Percentiles rank a stretch among this genome's conserved stretches.
phyloP scores from a whole-genome alignment of 805 yeast species.

The Brettanomyces sp. region DNA sequence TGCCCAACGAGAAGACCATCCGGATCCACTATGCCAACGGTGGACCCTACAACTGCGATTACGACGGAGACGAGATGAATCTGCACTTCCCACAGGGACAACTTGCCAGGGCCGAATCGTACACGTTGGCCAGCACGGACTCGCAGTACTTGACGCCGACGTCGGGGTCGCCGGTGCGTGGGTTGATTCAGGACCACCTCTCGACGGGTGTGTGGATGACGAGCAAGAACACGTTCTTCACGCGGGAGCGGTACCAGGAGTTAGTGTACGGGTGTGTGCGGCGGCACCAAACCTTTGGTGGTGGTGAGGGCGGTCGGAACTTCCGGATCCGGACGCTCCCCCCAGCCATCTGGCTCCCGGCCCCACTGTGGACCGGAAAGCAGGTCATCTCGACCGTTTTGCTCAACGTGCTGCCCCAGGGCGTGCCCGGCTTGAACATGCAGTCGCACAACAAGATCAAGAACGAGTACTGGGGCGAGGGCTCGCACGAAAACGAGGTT shows the following conservation, averaged over 20 bases:
- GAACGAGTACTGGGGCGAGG: slow-evolving; percentile 88
- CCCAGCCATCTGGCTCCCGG: slow-evolving; percentile 83
- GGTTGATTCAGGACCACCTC: slow-evolving; percentile 97
- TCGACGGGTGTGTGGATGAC: slow-evolving; percentile 99
- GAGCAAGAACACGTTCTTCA: slow-evolving; percentile 82
- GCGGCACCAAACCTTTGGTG: slow-evolving; percentile 71
- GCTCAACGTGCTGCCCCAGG: slow-evolving; percentile 76
- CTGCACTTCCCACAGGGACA: slow-evolving; percentile 99
- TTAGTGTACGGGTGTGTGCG: slow-evolving; percentile 87
- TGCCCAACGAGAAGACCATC: slow-evolving; percentile 95
- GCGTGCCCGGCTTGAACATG: slow-evolving; percentile 87
- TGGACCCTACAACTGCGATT: slow-evolving; percentile 98
- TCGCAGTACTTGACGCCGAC: slow-evolving; percentile 97
- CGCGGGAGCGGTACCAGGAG: slow-evolving; percentile 88
- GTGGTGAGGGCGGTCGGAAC: neutral
- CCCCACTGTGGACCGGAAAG: slow-evolving; percentile 95
- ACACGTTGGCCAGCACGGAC: slow-evolving; percentile 91
- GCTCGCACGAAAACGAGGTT: slow-evolving; percentile 79
- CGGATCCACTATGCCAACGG: slow-evolving; percentile 97
- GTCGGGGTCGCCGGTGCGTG: slow-evolving; percentile 96
- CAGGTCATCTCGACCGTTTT: slow-evolving; percentile 91
- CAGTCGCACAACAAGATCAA: slow-evolving; percentile 80
- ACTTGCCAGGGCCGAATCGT: slow-evolving; percentile 93
- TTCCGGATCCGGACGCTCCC: slow-evolving; percentile 63
- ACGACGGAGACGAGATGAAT: slow-evolving; percentile 99